These are phyloP conservation scores for Candida vaughaniae DNA, from an alignment of 805 yeast genomes.

Conservation along the genomic window DNA sequence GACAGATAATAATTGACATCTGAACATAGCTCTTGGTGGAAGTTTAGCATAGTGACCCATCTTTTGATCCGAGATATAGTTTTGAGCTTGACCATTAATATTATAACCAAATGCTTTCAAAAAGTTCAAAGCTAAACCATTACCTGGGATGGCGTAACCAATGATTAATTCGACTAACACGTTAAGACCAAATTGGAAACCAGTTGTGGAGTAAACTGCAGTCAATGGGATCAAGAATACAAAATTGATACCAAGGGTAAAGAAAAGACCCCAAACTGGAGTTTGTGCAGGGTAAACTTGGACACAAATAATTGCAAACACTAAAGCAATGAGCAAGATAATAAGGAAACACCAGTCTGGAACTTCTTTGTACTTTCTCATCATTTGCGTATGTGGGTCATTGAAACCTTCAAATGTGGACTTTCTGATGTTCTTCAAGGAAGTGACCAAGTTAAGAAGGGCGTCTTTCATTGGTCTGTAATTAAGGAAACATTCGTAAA, in stretches of 20 bases:
- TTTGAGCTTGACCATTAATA: conserved; percentile 56
- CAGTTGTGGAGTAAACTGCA: conserved; percentile 28
- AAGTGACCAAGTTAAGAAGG: conserved; percentile 8
- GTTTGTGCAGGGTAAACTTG: conserved; percentile 31
- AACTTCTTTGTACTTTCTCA: conserved; percentile 32
- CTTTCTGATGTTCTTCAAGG: conserved; percentile 36
- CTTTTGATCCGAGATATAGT: conserved; percentile 56
- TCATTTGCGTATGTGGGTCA: conserved; percentile 33
- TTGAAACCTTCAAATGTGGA: conserved; percentile 31
- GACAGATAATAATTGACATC: conserved; percentile 29
- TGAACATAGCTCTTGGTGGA: conserved; percentile 58
- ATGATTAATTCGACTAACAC: conserved; percentile 37
- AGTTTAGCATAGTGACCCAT: conserved; percentile 61
- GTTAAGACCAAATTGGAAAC: conserved; percentile 32
- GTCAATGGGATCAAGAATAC: conserved; percentile 33
- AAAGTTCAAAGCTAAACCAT: conserved; percentile 38
- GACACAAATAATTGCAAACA: conserved; percentile 32
- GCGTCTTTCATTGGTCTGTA: conserved; percentile 19
- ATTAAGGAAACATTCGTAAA: conserved; percentile 32
- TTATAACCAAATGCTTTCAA: conserved; percentile 60
- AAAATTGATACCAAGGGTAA: conserved; percentile 31
- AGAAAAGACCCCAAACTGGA: conserved; percentile 38
- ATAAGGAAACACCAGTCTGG: conserved; percentile 31
- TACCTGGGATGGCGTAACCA: conserved; percentile 39
- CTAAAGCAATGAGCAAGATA: conserved; percentile 26